These are phyloP conservation scores for Epichloe gansuensis DNA, from an alignment of 2,329 filamentous ascomycete genomes.

Conservation along the genomic window DNA sequence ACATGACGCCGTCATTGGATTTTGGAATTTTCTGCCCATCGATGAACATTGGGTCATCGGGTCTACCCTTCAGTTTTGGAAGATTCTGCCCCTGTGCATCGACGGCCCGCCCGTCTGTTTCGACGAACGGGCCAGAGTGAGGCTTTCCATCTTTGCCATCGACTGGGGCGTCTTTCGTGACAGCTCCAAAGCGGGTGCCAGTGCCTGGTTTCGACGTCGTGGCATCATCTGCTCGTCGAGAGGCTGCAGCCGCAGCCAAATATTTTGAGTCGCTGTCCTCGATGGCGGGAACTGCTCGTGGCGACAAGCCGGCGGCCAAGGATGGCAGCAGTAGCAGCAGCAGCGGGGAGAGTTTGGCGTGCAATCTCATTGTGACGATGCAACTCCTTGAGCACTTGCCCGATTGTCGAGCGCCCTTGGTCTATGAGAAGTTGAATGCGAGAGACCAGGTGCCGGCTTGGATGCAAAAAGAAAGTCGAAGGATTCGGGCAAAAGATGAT, in stretches of 20 bases:
- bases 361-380: conserved; percentile 44
- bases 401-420: not conserved
- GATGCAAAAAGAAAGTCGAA: not conserved
- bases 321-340: conserved; percentile 49
- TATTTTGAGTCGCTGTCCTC: conserved; percentile 10
- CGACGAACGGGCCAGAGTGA: conserved; percentile 72
- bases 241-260: conserved; percentile 11
- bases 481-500: not conserved
- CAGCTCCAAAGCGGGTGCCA: conserved; percentile 22
- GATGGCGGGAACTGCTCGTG: conserved; percentile 14
- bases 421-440: not conserved
- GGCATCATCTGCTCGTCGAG: conserved; percentile 16
- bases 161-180: conserved; percentile 69
- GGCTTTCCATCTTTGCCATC: conserved; percentile 92
- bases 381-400: not conserved
- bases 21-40: conserved; percentile 51
- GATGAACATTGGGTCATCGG: conserved; percentile 38
- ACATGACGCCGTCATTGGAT: conserved; percentile 77
- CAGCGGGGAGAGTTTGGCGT: conserved; percentile 39
- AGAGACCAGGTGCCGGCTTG: not conserved
- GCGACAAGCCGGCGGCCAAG: conserved; percentile 34
- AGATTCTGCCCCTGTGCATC: conserved; percentile 26
- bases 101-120: conserved; percentile 30
- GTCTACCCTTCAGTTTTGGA: conserved; percentile 36
- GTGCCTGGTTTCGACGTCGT: conserved; percentile 18